These are phyloP conservation scores for Corymbia maculata DNA, from an alignment of 345 rosid genomes.

Conservation along the genomic window DNA sequence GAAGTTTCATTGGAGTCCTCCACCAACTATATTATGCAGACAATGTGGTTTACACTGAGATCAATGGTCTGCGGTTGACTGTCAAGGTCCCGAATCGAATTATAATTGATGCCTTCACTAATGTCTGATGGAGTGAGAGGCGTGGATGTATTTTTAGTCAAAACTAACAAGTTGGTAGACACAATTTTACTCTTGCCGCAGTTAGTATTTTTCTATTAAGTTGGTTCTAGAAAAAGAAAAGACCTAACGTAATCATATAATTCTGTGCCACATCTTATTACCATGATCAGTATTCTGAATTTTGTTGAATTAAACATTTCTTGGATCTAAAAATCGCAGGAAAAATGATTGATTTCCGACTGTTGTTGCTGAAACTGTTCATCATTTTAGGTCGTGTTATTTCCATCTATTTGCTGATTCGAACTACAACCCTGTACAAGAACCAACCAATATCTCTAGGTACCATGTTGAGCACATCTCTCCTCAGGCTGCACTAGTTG, in stretches of 20 bases:
- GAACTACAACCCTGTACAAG: constrained; percentile 15
- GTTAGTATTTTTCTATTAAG: background rate
- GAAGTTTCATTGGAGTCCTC: background rate
- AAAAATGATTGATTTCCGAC: constrained; percentile 5
- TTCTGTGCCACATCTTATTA: background rate
- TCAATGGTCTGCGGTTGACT: background rate
- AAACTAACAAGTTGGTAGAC: background rate
- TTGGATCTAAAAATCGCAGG: constrained; percentile 21
- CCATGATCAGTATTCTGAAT: background rate
- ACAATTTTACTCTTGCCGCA: background rate
- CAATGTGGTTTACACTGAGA: background rate
- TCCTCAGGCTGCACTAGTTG: constrained; percentile 20
- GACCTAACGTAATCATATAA: background rate
- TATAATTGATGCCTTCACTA: background rate
- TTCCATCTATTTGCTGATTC: constrained; percentile 21
- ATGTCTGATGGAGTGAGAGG: background rate
- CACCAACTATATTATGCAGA: background rate
- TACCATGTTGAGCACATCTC: constrained; percentile 31
- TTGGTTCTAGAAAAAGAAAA: background rate
- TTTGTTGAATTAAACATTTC: background rate
- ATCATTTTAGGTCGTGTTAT: constrained; percentile 23
- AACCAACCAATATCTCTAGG: constrained; percentile 22
- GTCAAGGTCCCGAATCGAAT: background rate
- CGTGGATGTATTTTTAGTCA: background rate
- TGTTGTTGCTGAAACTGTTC: constrained; percentile 25